Evolutionary conservation across 2,329 filamentous ascomycete genomes (phyloP).

Genomic region (Akanthomyces uredinophilus): DNA sequence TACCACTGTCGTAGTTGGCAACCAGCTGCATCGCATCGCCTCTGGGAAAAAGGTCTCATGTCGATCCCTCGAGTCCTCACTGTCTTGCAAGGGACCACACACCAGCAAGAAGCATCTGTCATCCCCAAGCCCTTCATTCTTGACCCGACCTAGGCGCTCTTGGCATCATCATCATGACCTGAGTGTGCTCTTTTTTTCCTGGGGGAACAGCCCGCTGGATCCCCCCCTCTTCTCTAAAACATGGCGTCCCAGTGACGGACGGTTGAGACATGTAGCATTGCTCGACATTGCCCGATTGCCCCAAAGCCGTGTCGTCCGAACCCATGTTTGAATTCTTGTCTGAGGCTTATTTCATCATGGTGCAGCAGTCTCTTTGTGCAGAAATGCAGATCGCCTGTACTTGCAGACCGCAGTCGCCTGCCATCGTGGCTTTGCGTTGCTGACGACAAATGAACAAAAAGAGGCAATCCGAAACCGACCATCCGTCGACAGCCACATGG

Average conservation of each 20-base stretch:
- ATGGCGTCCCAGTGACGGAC: neutral
- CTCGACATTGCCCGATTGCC: neutral
- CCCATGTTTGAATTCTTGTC: slow-evolving; percentile 5
- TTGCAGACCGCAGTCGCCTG: neutral
- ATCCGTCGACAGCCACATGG: neutral
- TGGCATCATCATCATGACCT: slow-evolving; percentile 8
- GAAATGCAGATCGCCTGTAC: too few relatives aligned
- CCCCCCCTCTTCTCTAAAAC: neutral
- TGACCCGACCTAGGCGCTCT: neutral
- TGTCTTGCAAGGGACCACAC: neutral
- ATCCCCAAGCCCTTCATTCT: neutral
- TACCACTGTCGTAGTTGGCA: neutral
- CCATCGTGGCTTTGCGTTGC: neutral
- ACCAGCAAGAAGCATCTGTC: neutral
- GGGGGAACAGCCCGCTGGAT: neutral
- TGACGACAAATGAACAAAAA: neutral
- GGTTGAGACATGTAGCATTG: slow-evolving; percentile 7
- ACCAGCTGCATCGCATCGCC: neutral
- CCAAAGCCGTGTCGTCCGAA: neutral
- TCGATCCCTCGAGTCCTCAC: neutral
- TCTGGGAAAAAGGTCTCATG: neutral
- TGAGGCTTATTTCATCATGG: slow-evolving; percentile 8
- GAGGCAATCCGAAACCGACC: neutral
- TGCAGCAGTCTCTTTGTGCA: too few relatives aligned
- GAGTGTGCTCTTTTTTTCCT: neutral